These are phyloP conservation scores for Diaporthe humulicola DNA, from an alignment of 2,329 filamentous ascomycete genomes.

Conservation along the genomic window DNA sequence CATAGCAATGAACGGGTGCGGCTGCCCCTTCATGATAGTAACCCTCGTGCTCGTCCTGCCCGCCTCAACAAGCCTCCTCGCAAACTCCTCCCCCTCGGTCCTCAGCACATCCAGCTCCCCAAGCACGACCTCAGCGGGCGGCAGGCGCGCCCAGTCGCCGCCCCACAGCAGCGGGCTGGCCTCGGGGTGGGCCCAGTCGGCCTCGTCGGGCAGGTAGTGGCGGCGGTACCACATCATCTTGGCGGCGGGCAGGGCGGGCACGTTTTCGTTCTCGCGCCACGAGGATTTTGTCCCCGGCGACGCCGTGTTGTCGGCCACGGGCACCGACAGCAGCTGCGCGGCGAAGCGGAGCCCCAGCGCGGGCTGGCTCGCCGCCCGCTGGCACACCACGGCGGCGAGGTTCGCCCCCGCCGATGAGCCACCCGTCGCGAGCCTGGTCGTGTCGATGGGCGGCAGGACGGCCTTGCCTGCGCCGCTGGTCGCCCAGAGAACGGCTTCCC, in stretches of 20 bases:
- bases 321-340: slow-evolving; percentile 68
- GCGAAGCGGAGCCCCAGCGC: slow-evolving; percentile 50
- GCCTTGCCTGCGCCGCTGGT: slow-evolving; percentile 47
- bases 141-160: slow-evolving; percentile 63
- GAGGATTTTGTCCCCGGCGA: slow-evolving; percentile 56
- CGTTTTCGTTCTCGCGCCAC: slow-evolving; percentile 64
- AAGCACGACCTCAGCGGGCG: slow-evolving; percentile 65
- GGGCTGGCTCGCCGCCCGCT: slow-evolving; percentile 39
- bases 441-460: slow-evolving; percentile 55
- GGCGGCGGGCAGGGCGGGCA: slow-evolving; percentile 64
- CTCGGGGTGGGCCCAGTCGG: slow-evolving; percentile 62
- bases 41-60: slow-evolving; percentile 61
- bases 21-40: slow-evolving; percentile 66
- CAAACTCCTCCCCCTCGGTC: slow-evolving; percentile 66
- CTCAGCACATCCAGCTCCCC: slow-evolving; percentile 70
- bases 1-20: slow-evolving; percentile 71
- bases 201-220: slow-evolving; percentile 65
- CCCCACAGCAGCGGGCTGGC: slow-evolving; percentile 66
- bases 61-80: slow-evolving; percentile 57
- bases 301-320: slow-evolving; percentile 71
- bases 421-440: slow-evolving; percentile 43
- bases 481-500: slow-evolving; percentile 66
- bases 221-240: slow-evolving; percentile 74
- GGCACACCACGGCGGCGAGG: slow-evolving; percentile 45
- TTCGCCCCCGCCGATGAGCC: slow-evolving; percentile 48